Conservation (phyloP, 345 rosid genomes). For the Camelina sativa region DNA sequence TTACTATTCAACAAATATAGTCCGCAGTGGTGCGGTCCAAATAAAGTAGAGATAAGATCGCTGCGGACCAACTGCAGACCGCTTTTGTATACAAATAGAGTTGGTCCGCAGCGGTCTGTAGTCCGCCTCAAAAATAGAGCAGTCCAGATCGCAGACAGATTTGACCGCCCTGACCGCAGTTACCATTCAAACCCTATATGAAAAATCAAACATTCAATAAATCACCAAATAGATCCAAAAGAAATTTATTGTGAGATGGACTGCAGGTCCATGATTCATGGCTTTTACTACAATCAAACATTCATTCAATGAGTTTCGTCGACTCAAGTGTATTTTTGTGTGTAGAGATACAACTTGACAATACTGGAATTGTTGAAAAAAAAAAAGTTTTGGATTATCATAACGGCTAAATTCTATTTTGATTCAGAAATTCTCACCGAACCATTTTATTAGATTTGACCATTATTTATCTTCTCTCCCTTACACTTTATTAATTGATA, state of each 20-base stretch:
- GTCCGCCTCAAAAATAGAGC: no score
- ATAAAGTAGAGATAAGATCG: no score
- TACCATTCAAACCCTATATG: no score
- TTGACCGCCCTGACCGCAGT: no score
- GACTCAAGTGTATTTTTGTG: conserved; percentile 1
- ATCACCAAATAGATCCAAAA: conserved; percentile 38
- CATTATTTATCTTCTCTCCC: conserved; percentile 1
- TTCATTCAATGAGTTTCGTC: conserved; percentile 33
- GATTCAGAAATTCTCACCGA: conserved; percentile 30
- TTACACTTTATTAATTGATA: conserved; percentile 25
- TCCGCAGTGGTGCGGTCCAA: no score
- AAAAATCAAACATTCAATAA: conserved; percentile 29
- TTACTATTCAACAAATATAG: no score
- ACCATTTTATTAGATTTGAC: conserved; percentile 31
- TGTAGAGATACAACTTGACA: conserved; percentile 9
- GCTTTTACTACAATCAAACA: conserved; percentile 43
- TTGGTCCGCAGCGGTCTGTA: no score
- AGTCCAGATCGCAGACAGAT: no score
- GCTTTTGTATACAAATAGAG: no score
- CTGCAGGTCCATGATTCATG: conserved; percentile 46
- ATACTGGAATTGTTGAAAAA: conserved; percentile 2
- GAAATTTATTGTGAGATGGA: conserved; percentile 39
- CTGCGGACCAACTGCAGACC: no score
- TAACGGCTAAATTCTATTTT: conserved; percentile 41
- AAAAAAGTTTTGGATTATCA: conserved; percentile 3